A percentile compares a stretch with the other conserved stretches of the same genome.
These are phyloP conservation scores for Arthrobotrys pseudoclavata DNA, from an alignment of 2,329 filamentous ascomycete genomes.

Conservation along the genomic window DNA sequence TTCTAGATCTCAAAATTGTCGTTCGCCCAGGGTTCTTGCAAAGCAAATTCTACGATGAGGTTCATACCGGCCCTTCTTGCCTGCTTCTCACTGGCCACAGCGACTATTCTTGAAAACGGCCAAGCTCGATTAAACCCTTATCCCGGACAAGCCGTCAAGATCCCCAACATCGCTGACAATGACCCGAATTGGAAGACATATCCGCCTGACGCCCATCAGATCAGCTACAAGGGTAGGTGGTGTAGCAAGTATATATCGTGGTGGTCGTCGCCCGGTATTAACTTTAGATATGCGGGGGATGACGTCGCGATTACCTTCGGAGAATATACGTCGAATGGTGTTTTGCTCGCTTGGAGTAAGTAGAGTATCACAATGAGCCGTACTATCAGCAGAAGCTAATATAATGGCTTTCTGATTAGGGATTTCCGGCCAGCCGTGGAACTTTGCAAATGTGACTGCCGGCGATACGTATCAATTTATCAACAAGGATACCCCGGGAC, in stretches of 20 bases:
- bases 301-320: conserved; percentile 64
- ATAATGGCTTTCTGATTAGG: conserved; percentile 65
- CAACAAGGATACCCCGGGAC: conserved; percentile 40
- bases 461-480: conserved; percentile 73
- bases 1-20: neutral
- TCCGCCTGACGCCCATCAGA: conserved; percentile 70
- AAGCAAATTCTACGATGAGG: conserved; percentile 21
- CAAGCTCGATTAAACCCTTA: conserved; percentile 51
- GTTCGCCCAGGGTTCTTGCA: neutral
- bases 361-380: neutral
- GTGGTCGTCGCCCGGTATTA: conserved; percentile 73
- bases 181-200: conserved; percentile 69
- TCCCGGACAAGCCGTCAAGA: conserved; percentile 45
- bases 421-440: conserved; percentile 71
- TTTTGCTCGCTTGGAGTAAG: conserved; percentile 69
- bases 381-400: conserved; percentile 2
- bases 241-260: conserved; percentile 74
- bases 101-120: conserved; percentile 52
- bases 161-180: conserved; percentile 32
- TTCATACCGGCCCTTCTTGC: conserved; percentile 32
- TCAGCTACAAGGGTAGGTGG: conserved; percentile 76
- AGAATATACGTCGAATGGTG: conserved; percentile 61
- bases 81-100: conserved; percentile 32
- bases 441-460: conserved; percentile 73
- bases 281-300: conserved; percentile 72